Evolutionary conservation across 768 basidiomycete genomes (phyloP).

Genomic region (button mushroom (Agaricus bisporus)): DNA sequence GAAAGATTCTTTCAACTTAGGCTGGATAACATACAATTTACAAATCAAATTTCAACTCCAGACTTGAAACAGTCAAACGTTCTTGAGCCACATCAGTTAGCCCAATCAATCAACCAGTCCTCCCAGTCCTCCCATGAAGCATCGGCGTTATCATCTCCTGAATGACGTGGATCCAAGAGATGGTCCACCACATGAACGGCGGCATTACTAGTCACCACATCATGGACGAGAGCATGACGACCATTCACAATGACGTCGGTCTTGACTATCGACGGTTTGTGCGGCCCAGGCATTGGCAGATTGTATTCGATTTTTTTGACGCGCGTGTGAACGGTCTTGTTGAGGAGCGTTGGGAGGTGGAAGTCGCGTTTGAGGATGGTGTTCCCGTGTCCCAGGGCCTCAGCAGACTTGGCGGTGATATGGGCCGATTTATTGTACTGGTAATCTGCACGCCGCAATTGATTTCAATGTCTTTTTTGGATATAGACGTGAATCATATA

Average conservation of each 20-base stretch:
- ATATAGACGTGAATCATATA: slow-evolving; percentile 15
- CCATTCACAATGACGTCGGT: slow-evolving; percentile 38
- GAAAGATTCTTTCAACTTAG: too few relatives aligned
- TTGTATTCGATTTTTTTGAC: slow-evolving; percentile 43
- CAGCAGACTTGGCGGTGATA: not conserved
- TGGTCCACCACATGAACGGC: slow-evolving; percentile 43
- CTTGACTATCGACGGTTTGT: slow-evolving; percentile 20
- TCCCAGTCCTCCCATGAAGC: slow-evolving; percentile 36
- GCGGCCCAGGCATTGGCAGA: slow-evolving; percentile 24
- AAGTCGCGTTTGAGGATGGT: slow-evolving; percentile 28
- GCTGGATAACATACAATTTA: too few relatives aligned
- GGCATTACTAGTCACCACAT: slow-evolving; percentile 51
- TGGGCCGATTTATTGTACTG: slow-evolving; percentile 23
- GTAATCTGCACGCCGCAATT: slow-evolving; percentile 17
- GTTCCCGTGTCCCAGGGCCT: slow-evolving; percentile 12
- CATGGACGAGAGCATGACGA: slow-evolving; percentile 29
- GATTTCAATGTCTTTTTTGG: not conserved
- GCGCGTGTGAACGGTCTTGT: slow-evolving; percentile 39
- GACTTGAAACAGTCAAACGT: too few relatives aligned
- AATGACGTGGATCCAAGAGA: slow-evolving; percentile 34
- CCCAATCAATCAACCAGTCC: slow-evolving; percentile 46
- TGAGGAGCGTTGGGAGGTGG: slow-evolving; percentile 35
- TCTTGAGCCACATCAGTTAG: slow-evolving; percentile 11
- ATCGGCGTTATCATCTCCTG: slow-evolving; percentile 11
- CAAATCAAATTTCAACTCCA: too few relatives aligned